Percentiles rank a stretch among this genome's conserved stretches.
phyloP scores from a whole-genome alignment of 2,329 filamentous ascomycete genomes.

The Fusarium sp. region DNA sequence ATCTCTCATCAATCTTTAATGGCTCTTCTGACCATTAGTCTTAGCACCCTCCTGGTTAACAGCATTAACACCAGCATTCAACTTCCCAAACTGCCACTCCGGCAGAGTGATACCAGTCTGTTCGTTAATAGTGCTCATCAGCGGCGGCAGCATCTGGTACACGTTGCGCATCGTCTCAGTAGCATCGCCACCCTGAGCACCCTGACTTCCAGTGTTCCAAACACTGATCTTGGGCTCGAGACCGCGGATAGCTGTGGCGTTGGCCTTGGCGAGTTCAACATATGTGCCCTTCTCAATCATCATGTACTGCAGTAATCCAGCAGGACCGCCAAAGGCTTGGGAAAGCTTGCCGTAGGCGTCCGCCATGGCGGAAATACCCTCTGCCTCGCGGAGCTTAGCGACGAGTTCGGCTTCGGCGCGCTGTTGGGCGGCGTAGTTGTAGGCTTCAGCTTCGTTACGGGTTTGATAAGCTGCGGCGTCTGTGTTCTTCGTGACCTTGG shows the following conservation, averaged over 20 bases:
- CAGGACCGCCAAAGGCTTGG: constrained; percentile 79
- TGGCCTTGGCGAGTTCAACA: constrained; percentile 80
- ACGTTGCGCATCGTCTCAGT: constrained; percentile 76
- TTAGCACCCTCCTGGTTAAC: constrained; percentile 44
- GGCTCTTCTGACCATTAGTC: constrained; percentile 38
- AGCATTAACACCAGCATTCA: constrained; percentile 53
- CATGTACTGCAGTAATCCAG: constrained; percentile 83
- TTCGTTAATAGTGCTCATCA: constrained; percentile 87
- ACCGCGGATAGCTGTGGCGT: constrained; percentile 79
- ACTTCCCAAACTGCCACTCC: constrained; percentile 75
- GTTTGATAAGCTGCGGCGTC: constrained; percentile 66
- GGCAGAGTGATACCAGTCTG: constrained; percentile 87
- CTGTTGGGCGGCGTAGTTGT: constrained; percentile 54
- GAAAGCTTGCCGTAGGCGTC: constrained; percentile 81
- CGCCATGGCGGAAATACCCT: constrained; percentile 81
- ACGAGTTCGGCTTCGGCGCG: constrained; percentile 71
- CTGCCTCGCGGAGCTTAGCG: constrained; percentile 77
- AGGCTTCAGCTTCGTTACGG: constrained; percentile 58
- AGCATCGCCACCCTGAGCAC: constrained; percentile 61
- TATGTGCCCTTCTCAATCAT: constrained; percentile 89
- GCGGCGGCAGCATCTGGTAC: constrained; percentile 85
- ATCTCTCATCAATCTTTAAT: neutral
- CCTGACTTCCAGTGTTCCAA: constrained; percentile 81
- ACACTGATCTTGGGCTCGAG: constrained; percentile 90
- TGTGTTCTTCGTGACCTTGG: constrained; percentile 63